phyloP scores from a whole-genome alignment of 192 early-diverging fungal species.

The Backusella tarrabulga region DNA sequence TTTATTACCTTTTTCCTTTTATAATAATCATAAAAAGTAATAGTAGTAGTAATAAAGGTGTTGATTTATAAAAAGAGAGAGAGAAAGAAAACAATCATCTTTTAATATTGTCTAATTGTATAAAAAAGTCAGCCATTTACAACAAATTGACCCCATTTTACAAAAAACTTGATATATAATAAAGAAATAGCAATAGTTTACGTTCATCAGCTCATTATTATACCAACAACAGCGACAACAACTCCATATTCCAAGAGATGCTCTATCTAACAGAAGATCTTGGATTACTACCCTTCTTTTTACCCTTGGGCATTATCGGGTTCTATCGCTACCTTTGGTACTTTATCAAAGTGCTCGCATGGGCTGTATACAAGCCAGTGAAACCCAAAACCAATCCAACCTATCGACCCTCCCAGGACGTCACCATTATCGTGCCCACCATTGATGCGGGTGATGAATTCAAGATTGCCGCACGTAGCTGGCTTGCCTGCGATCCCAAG shows the following conservation, averaged over 20 bases:
- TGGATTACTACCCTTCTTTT: slow-evolving; percentile 47
- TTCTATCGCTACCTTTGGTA: slow-evolving; percentile 63
- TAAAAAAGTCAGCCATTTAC: no score
- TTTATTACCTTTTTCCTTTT: background rate
- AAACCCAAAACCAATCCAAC: slow-evolving; percentile 42
- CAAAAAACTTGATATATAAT: no score
- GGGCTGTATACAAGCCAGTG: slow-evolving; percentile 51
- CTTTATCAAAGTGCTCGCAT: slow-evolving; percentile 52
- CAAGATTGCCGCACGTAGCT: slow-evolving; percentile 51
- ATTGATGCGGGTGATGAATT: slow-evolving; percentile 65
- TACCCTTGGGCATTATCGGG: slow-evolving; percentile 58
- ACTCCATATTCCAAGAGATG: slow-evolving; percentile 28
- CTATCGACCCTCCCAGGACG: slow-evolving; percentile 46
- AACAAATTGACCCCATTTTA: no score
- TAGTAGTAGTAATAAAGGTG: background rate
- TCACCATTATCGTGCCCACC: slow-evolving; percentile 60
- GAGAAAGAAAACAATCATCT: background rate
- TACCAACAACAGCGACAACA: no score
- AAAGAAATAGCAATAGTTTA: no score
- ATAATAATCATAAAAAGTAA: background rate
- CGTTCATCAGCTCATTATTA: no score
- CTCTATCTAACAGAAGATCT: slow-evolving; percentile 56
- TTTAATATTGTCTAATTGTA: no score
- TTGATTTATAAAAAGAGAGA: background rate
- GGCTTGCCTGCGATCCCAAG: slow-evolving; percentile 50